These are phyloP conservation scores for Syzygium syzygioides DNA, from an alignment of 441 rosid genomes.

Conservation along the genomic window DNA sequence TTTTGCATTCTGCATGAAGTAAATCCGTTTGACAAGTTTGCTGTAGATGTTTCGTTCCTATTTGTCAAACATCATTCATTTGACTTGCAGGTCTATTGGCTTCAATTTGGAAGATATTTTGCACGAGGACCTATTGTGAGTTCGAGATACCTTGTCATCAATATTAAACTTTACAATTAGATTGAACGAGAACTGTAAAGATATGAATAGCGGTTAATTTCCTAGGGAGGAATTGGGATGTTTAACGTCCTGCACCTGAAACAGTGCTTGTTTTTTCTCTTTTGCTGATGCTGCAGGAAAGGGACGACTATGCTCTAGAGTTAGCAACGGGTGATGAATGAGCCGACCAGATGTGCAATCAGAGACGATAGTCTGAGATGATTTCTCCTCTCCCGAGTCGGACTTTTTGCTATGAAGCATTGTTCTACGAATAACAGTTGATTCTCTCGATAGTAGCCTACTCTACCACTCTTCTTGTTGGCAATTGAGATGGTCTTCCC, in stretches of 20 bases:
- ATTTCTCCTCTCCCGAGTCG: neutral
- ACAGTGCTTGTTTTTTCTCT: slow-evolving; percentile 5
- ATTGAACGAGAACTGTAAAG: neutral
- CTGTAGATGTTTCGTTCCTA: neutral
- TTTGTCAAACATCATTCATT: neutral
- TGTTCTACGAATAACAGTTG: neutral
- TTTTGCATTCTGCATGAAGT: neutral
- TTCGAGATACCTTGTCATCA: slow-evolving; percentile 5
- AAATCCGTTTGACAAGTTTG: neutral
- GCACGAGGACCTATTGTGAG: slow-evolving; percentile 97
- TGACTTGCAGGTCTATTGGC: slow-evolving; percentile 88
- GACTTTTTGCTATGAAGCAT: neutral
- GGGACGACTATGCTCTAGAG: slow-evolving; percentile 94
- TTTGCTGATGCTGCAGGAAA: slow-evolving; percentile 49
- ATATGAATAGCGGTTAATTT: neutral
- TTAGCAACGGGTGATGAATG: slow-evolving; percentile 86
- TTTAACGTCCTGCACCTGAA: neutral
- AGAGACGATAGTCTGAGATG: neutral
- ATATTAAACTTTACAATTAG: neutral
- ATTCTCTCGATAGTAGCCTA: neutral
- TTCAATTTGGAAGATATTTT: slow-evolving; percentile 97
- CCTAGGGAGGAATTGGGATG: neutral
- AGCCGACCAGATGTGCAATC: neutral
- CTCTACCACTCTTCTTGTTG: neutral
- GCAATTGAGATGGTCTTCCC: neutral